Percentiles rank a stretch among this genome's conserved stretches.
Conservation (phyloP, 1,284 basidiomycete species). For the Porodaedalea pini region DNA sequence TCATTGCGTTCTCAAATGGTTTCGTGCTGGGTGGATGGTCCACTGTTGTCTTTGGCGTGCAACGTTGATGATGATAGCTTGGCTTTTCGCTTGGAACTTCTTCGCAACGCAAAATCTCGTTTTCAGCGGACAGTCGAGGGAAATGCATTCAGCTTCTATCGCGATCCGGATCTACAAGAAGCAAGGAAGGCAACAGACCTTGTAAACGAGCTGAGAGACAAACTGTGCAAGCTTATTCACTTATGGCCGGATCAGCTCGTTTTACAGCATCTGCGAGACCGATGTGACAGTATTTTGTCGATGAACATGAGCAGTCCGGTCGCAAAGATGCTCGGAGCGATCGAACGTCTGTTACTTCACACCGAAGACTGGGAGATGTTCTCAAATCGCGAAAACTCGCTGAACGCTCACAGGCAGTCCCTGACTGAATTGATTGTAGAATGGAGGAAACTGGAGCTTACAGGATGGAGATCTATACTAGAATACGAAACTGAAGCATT, state of each 20-base stretch:
- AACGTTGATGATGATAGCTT: slow-evolving; percentile 33
- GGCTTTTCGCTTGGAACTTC: slow-evolving; percentile 41
- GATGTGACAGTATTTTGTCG: slow-evolving; percentile 68
- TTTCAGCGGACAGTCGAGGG: neutral
- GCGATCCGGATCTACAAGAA: slow-evolving; percentile 69
- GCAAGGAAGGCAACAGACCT: slow-evolving; percentile 56
- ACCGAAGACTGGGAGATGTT: slow-evolving; percentile 98
- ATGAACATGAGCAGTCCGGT: slow-evolving; percentile 73
- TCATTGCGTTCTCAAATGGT: neutral
- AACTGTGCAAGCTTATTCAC: slow-evolving; percentile 57
- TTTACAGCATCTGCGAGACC: slow-evolving; percentile 77
- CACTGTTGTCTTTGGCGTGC: neutral
- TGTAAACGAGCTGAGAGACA: slow-evolving; percentile 48
- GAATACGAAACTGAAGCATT: slow-evolving; percentile 68
- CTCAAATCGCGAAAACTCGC: slow-evolving; percentile 82
- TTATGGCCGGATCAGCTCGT: slow-evolving; percentile 99
- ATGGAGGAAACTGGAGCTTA: slow-evolving; percentile 89
- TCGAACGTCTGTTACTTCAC: slow-evolving; percentile 86
- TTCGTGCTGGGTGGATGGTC: neutral
- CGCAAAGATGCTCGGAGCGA: slow-evolving; percentile 77
- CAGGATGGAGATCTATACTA: slow-evolving; percentile 83
- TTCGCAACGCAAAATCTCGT: neutral
- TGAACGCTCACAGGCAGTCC: slow-evolving; percentile 64
- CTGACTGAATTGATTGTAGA: slow-evolving; percentile 78
- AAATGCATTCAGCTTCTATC: slow-evolving; percentile 72